Evolutionary conservation across 345 rosid genomes (phyloP).

Genomic region (Gossypium rotundifolium): DNA sequence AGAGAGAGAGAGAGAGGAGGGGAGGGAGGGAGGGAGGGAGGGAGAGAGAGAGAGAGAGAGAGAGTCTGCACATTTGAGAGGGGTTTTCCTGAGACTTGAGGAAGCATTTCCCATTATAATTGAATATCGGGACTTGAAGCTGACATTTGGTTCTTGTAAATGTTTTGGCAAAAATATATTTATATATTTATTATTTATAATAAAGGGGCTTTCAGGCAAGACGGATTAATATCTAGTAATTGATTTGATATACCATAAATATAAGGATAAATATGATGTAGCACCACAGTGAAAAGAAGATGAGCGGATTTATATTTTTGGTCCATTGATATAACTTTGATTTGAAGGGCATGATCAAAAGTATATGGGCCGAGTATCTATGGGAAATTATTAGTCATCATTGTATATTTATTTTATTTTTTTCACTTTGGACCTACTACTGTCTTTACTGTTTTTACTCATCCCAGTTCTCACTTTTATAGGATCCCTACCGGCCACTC

Average conservation of each 20-base stretch:
- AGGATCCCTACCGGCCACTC: constrained; percentile 26
- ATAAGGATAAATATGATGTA: background rate
- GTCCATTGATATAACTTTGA: constrained; percentile 18
- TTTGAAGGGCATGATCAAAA: constrained; percentile 32
- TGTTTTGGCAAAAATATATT: background rate
- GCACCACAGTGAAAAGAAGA: constrained; percentile 1
- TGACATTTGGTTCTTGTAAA: constrained; percentile 21
- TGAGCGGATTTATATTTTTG: background rate
- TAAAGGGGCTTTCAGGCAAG: no score
- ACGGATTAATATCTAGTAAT: no score
- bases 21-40: background rate
- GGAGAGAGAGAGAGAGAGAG: background rate
- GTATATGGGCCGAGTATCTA: constrained; percentile 37
- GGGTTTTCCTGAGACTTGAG: constrained; percentile 12
- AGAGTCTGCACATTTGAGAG: constrained; percentile 17
- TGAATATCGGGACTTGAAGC: constrained; percentile 33
- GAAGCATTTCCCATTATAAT: constrained; percentile 26
- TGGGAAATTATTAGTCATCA: constrained; percentile 52
- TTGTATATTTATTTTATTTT: constrained; percentile 27
- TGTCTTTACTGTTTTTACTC: constrained; percentile 15
- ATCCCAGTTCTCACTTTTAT: constrained; percentile 32
- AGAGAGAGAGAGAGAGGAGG: background rate
- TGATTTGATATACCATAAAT: background rate
- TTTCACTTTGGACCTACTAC: constrained; percentile 27
- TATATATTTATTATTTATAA: no score